Base-by-base conservation (phyloP, 1,139 yeast genomes). In the Taphrina betulina region DNA sequence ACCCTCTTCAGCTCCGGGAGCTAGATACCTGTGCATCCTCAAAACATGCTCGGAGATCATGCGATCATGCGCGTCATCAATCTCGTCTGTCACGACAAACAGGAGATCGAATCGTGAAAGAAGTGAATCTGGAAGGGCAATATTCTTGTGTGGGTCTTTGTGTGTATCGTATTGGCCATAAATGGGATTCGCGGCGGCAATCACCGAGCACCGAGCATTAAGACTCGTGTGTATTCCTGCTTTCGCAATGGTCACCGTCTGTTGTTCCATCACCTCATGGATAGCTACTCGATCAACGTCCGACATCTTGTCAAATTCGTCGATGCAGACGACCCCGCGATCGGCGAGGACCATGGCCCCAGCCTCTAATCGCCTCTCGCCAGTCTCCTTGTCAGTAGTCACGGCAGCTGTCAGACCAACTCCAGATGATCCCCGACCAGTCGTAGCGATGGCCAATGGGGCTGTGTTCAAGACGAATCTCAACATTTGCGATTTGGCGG, bases 331-430 rank as follows among this genome's bases (percentile, higher is more conserved):
- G 60, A 94, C 78, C 62, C 99, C 99, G 64, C 97, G 77, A 71
- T 92, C 98, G 8, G 97, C 99, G 62, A 94, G 75, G 44, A 92
- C 98, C 98, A 92, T 92, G 2, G 99, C 99, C 76, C 99, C 99
- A 0, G 98, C 99, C 71, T 94, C 98, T 62, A 92, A 75, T 65
- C 95, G 79, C 67, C 97, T 78, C 73, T 92, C 99, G 54, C 98
- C 98, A 0, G 98, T 92, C 70, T 92, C 98, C 66, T 84, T 84
- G 70, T 92, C 99, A 2, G 92, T 81, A 2, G 97, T 90, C 3
- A 92, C 99, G 0, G 99, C 98, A 12, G 99, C 99, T 0, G 99
- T 92, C 67, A 92, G 79, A 85, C 98, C 99, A 48, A 94, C 99
- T 71, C 98, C 99, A 0, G 98, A 90, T 14, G 97, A 90, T 60